These are phyloP conservation scores for Flaveria robusta DNA, from an alignment of 129 eudicot species.

Conservation along the genomic window DNA sequence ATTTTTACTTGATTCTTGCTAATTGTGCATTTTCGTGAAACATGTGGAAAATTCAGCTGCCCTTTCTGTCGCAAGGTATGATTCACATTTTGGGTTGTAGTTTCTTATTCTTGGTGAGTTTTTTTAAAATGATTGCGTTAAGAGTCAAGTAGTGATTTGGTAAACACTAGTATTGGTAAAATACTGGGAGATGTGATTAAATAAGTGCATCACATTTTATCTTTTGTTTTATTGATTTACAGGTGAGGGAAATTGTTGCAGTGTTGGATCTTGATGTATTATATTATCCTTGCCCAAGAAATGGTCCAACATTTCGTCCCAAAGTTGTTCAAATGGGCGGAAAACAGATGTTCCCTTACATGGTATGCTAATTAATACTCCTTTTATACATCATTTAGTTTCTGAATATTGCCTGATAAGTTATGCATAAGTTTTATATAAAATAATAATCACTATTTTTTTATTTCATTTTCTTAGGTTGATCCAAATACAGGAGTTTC, in stretches of 20 bases:
- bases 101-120: conserved; percentile 1
- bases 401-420: not conserved
- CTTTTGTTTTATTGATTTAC: conserved; percentile 22
- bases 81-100: not conserved
- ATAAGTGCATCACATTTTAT: not conserved
- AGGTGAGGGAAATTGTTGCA: conserved; percentile 97
- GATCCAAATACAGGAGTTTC: conserved; percentile 98
- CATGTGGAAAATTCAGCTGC: conserved; percentile 67
- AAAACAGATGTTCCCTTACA: conserved; percentile 87
- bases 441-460: not conserved
- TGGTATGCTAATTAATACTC: conserved; percentile 51
- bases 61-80: conserved; percentile 97
- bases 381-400: not conserved
- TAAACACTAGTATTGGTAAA: not conserved
- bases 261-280: conserved; percentile 91
- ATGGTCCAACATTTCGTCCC: conserved; percentile 93
- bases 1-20: not conserved
- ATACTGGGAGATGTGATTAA: not conserved
- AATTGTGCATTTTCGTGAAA: conserved; percentile 30
- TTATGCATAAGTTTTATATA: not conserved
- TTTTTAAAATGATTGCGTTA: not conserved
- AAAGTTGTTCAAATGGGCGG: conserved; percentile 91
- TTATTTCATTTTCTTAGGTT: conserved; percentile 50
- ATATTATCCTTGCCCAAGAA: conserved; percentile 94
- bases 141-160: not conserved